Evolutionary conservation across 768 basidiomycete genomes (phyloP).

Genomic region (Hericium alpestre): DNA sequence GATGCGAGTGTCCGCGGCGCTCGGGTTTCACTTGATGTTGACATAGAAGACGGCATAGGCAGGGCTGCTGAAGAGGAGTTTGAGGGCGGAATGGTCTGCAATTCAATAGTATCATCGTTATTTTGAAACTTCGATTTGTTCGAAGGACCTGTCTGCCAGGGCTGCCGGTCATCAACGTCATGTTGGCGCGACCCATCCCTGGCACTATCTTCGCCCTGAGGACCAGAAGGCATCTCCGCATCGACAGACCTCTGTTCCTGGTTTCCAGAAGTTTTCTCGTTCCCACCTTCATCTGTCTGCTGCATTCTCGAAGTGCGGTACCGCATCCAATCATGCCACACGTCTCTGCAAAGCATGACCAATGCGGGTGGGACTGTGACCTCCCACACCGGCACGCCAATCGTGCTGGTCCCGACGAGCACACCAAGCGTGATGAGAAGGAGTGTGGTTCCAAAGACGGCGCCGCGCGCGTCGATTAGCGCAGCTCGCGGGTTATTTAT

Average conservation of each 20-base stretch:
- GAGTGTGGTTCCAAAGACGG: conserved; percentile 59
- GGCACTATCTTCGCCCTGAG: neutral
- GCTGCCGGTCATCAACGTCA: neutral
- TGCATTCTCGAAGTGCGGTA: neutral
- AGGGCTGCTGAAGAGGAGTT: neutral
- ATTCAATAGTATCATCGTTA: neutral
- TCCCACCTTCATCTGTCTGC: neutral
- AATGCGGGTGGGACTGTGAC: conserved; percentile 76
- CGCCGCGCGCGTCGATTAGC: conserved; percentile 65
- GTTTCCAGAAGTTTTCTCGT: neutral
- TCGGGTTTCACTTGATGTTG: neutral
- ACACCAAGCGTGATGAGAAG: conserved; percentile 60
- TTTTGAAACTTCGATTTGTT: neutral
- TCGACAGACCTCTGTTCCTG: neutral
- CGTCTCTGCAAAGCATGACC: conserved; percentile 61
- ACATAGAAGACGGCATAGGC: neutral
- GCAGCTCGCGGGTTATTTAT: conserved; percentile 39
- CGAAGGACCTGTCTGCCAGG: neutral
- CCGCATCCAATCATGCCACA: conserved; percentile 23
- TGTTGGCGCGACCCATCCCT: too few relatives aligned
- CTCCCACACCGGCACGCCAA: conserved; percentile 72
- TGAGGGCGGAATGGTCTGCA: neutral
- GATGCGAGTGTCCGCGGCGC: conserved; percentile 2
- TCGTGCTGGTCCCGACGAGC: conserved; percentile 66
- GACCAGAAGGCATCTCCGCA: neutral